Evolutionary conservation across 139 green algal genomes (phyloP).

Genomic region (Ettlia oleoabundans): DNA sequence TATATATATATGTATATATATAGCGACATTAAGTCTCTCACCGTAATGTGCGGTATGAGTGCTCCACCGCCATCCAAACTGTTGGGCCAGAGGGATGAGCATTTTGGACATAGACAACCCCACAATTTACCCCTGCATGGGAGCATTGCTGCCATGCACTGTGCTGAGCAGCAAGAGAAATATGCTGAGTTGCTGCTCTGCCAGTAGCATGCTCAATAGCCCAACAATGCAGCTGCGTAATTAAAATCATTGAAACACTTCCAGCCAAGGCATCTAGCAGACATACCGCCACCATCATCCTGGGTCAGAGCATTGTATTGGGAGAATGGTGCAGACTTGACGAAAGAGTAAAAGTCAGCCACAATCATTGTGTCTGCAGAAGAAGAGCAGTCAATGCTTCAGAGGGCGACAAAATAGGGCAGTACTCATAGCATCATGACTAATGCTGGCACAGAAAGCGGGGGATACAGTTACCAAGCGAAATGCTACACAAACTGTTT

Average conservation of each 20-base stretch:
- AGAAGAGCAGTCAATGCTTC: too few relatives aligned
- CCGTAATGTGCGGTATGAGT: not conserved
- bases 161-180: too few relatives aligned
- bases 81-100: not conserved
- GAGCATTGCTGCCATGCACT: too few relatives aligned
- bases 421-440: too few relatives aligned
- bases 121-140: not conserved
- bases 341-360: not conserved
- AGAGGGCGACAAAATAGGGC: too few relatives aligned
- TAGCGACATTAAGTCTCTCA: not conserved
- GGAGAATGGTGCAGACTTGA: not conserved
- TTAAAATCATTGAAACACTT: not conserved
- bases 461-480: too few relatives aligned
- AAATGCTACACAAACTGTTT: too few relatives aligned
- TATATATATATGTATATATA: too few relatives aligned
- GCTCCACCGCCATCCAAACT: not conserved
- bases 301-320: not conserved
- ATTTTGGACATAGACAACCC: not conserved
- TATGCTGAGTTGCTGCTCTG: not conserved
- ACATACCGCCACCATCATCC: not conserved
- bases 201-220: not conserved
- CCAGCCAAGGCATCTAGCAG: not conserved
- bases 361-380: not conserved
- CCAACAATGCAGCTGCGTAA: not conserved
- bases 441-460: too few relatives aligned